Evolutionary conservation across 2,329 filamentous ascomycete genomes (phyloP).

Genomic region (Hypoxylon sp.): DNA sequence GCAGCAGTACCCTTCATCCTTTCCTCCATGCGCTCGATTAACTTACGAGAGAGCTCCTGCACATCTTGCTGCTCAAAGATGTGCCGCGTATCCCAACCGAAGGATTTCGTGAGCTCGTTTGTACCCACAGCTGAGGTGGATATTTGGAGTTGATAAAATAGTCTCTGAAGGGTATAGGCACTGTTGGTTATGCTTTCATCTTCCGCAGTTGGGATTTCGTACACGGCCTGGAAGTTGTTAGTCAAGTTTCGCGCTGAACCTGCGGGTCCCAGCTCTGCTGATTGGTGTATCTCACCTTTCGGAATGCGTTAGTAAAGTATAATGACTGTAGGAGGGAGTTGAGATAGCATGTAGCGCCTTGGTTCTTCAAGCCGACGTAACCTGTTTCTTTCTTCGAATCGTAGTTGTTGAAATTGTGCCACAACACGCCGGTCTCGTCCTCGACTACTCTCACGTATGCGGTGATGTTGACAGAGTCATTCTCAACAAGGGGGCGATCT

Average conservation of each 20-base stretch:
- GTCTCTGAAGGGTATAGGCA: slow-evolving; percentile 90
- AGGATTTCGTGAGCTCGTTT: slow-evolving; percentile 93
- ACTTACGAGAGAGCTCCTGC: slow-evolving; percentile 92
- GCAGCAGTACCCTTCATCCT: slow-evolving; percentile 97
- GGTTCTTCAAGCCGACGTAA: slow-evolving; percentile 95
- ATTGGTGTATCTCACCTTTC: slow-evolving; percentile 71
- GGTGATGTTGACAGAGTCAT: slow-evolving; percentile 81
- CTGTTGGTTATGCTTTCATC: slow-evolving; percentile 87
- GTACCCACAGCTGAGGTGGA: slow-evolving; percentile 86
- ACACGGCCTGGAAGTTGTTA: slow-evolving; percentile 77
- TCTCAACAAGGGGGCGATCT: slow-evolving; percentile 78
- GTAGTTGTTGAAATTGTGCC: slow-evolving; percentile 94
- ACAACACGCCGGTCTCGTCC: slow-evolving; percentile 88
- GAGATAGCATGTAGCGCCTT: slow-evolving; percentile 91
- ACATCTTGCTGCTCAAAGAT: slow-evolving; percentile 99
- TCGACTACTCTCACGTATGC: slow-evolving; percentile 85
- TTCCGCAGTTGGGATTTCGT: slow-evolving; percentile 92
- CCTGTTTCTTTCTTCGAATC: slow-evolving; percentile 99
- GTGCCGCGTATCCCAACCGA: slow-evolving; percentile 97
- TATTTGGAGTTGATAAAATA: slow-evolving; percentile 96
- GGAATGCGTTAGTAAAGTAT: slow-evolving; percentile 91
- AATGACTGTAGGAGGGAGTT: slow-evolving; percentile 87
- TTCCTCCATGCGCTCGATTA: slow-evolving; percentile 97
- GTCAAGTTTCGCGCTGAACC: slow-evolving; percentile 5
- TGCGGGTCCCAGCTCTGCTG: background rate